Evolutionary conservation across 345 rosid genomes (phyloP), one percentile per base, ranked within the genome.

Genomic region (Eucalyptus shirleyi): DNA sequence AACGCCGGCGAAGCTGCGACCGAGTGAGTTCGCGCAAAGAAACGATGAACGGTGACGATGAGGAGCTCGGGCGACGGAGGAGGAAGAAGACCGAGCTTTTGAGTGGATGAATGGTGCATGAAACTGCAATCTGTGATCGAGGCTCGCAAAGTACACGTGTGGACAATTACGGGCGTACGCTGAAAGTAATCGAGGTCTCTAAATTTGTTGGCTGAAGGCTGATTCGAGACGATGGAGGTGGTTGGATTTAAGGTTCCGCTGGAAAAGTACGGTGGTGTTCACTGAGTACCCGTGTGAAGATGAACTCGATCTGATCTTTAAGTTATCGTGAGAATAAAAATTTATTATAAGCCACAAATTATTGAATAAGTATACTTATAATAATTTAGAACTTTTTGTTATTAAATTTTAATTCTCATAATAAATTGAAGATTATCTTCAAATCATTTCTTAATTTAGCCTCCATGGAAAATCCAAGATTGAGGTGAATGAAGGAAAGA

Each of bases 331-430:
- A n/a, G n/a, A n/a, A 51, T 51, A 51, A 51, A 3, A 51, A 51
- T 51, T 51, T 19, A 53, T 53, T 8, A 53, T 53, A 0, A 53
- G 5, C 24, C 24, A 53, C 0, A 53, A 53, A 8, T 53, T 4
- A 53, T 53, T 19, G 11, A 53, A 53, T 53, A 53, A 53, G 59
- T 53, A 0, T 0, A 8, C 9, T 53, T 1, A 53, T 53, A 53
- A 53, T 53, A 53, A 53, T 53, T 53, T 53, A 3, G 3, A 53
- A 19, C 3, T 19, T 1, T 53, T 53, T 19, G 0, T 53, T 51
- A 51, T 51, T 6, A 0, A 3, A 0, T 53, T 53, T 53, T 53
- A 0, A 53, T 21, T 53, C 0, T 53, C 24, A 7, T 53, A 53
- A 19, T 19, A 3, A 19, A 53, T 53, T 53, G 0, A 53, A 53